A percentile compares a stretch with the other conserved stretches of the same genome.
These are phyloP conservation scores for Umbelopsis sp. DNA, from an alignment of 371 early-diverging fungal genomes.

Conservation along the genomic window DNA sequence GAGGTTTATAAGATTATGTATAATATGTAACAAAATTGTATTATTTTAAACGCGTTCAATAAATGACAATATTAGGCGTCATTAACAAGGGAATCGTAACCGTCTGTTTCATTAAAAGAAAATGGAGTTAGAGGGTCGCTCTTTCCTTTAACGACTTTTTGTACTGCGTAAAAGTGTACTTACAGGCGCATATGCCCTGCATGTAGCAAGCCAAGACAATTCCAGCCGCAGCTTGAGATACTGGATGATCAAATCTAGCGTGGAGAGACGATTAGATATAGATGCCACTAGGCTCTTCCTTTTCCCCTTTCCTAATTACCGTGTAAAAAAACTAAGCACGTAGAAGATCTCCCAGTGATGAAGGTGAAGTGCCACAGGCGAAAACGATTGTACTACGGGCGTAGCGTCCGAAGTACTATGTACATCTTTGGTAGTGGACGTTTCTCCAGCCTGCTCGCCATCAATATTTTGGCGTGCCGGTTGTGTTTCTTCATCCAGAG, in stretches of 20 bases:
- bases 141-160: no score
- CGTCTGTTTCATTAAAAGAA: conserved; percentile 29
- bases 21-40: background rate
- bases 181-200: conserved; percentile 70
- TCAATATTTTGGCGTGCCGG: background rate
- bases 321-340: conserved; percentile 80
- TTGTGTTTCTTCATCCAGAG: conserved; percentile 1
- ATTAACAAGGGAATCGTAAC: conserved; percentile 43
- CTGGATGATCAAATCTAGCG: conserved; percentile 65
- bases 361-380: conserved; percentile 54
- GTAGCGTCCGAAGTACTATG: background rate
- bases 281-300: background rate
- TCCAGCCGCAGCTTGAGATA: conserved; percentile 78
- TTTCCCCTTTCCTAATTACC: conserved; percentile 25
- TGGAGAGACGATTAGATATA: no score
- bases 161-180: conserved; percentile 11
- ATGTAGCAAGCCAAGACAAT: conserved; percentile 78
- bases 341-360: conserved; percentile 93
- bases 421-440: background rate
- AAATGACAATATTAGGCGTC: conserved; percentile 21
- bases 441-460: background rate
- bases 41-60: background rate
- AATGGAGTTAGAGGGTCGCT: background rate
- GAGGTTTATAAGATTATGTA: background rate
- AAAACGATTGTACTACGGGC: background rate